Percentiles rank a stretch among this genome's conserved stretches.
phyloP scores from a whole-genome alignment of 371 early-diverging fungal species.

The Blastocladiella emersonii region DNA sequence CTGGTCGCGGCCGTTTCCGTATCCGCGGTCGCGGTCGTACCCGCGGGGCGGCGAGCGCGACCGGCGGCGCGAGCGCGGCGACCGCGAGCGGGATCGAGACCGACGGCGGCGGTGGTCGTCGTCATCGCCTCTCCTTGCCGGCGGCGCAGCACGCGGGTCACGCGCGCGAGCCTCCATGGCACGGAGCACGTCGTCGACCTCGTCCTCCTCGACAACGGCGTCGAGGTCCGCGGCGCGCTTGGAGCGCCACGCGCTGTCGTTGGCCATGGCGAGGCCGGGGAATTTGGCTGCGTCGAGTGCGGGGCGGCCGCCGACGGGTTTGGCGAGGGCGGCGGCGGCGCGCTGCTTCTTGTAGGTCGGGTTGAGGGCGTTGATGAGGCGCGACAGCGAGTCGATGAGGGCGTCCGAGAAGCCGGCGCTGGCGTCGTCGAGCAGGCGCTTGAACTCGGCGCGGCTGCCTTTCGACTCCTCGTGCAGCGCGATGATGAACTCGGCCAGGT shows the following conservation, averaged over 20 bases:
- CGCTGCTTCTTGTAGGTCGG: conserved; percentile 34
- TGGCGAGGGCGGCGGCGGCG: background rate
- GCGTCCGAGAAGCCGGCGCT: conserved; percentile 74
- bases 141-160: background rate
- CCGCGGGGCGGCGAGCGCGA: background rate
- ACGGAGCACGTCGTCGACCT: background rate
- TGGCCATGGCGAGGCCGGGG: conserved; percentile 70
- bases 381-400: conserved; percentile 69
- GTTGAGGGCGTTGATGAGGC: conserved; percentile 72
- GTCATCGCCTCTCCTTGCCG: background rate
- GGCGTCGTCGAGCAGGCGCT: conserved; percentile 44
- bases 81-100: background rate
- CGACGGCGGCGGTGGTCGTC: conserved; percentile 14
- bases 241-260: conserved; percentile 34
- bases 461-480: conserved; percentile 52
- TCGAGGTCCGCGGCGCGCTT: conserved; percentile 18
- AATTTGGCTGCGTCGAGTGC: conserved; percentile 38
- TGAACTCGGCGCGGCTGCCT: conserved; percentile 47
- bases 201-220: conserved; percentile 30
- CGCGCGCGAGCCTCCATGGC: background rate
- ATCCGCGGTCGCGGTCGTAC: too few relatives aligned
- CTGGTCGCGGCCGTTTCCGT: background rate
- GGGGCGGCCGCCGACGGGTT: background rate
- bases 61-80: background rate
- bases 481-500: conserved; percentile 62